Conservation (phyloP, 2,329 filamentous ascomycete species). For the Simplicillium sp. region DNA sequence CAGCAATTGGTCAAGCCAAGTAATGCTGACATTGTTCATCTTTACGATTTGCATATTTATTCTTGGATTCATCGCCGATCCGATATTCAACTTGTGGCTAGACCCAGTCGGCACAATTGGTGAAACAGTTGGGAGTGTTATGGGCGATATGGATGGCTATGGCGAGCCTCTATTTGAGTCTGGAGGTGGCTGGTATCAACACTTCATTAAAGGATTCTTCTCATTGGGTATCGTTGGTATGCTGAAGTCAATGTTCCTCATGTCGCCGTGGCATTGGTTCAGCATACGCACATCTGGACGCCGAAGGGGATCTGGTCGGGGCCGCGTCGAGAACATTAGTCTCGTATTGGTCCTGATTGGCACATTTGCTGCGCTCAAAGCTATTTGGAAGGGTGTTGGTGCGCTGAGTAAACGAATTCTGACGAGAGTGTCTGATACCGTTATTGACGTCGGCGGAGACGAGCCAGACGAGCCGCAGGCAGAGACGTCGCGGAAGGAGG, state of each 20-base stretch:
- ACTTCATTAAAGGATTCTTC: conserved; percentile 85
- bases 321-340: conserved; percentile 68
- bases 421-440: conserved; percentile 66
- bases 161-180: conserved; percentile 36
- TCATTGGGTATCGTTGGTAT: conserved; percentile 82
- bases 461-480: conserved; percentile 32
- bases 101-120: conserved; percentile 61
- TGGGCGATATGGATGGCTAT: conserved; percentile 27
- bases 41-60: conserved; percentile 66
- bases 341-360: conserved; percentile 74
- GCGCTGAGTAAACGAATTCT: conserved; percentile 64
- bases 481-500: not conserved
- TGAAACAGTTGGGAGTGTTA: conserved; percentile 37
- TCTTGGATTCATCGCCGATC: conserved; percentile 86
- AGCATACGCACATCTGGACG: conserved; percentile 56
- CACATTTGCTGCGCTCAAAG: conserved; percentile 71
- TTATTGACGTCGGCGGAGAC: conserved; percentile 66
- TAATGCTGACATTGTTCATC: conserved; percentile 61
- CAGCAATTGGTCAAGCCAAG: conserved; percentile 56
- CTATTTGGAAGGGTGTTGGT: conserved; percentile 73
- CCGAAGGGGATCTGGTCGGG: conserved; percentile 58
- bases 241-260: conserved; percentile 65
- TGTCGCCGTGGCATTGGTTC: conserved; percentile 70
- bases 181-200: conserved; percentile 60
- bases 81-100: conserved; percentile 80